Evolutionary conservation across 169 alveolate species (phyloP), one percentile per base, ranked within the genome.

Genomic region (Plasmodium vivax): DNA sequence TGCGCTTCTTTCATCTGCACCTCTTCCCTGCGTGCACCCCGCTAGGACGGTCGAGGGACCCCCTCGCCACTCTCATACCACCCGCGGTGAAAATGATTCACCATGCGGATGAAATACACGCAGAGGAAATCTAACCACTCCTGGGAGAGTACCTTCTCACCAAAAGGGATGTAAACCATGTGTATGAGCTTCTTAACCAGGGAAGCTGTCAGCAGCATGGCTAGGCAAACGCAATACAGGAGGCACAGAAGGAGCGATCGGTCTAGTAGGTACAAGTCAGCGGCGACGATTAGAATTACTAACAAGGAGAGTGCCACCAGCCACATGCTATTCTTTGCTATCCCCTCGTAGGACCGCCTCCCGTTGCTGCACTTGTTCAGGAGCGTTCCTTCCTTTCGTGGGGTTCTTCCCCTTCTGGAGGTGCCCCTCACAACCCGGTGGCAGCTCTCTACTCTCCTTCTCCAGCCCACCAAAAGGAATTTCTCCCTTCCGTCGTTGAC

Each of bases 241-340:
- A 87, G 36, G n/a, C 23, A 75, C 36, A 84, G 81, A 41, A 87
- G 16, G 68, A 87, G 36, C 14, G 79, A 36, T 56, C 71, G 38
- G 45, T 77, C 47, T 30, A 87, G n/a, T 2, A 87, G 30, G 71
- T 87, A 77, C 27, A n/a, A 23, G 16, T 87, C 93, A 56, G 77
- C 12, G 14, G 77, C 36, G 43, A 51, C 34, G n/a, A 87, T n/a
- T 34, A 87, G 47, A 87, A 79, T 38, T 32, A 87, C 30, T 10
- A 79, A 77, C 23, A 87, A n/a, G 23, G 80, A 74, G 68, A 77
- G 7, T 23, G 34, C n/a, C 19, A 75, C 45, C 1, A 71, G 19
- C 30, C 68, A 58, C 23, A 87, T n/a, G 3, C 23, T 77, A 8
- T 87, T 75, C 9, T 4, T 34, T 43, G 14, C 2, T n/a, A 45